phyloP scores from a whole-genome alignment of 768 basidiomycete species.

The Rubroboletus satanas region DNA sequence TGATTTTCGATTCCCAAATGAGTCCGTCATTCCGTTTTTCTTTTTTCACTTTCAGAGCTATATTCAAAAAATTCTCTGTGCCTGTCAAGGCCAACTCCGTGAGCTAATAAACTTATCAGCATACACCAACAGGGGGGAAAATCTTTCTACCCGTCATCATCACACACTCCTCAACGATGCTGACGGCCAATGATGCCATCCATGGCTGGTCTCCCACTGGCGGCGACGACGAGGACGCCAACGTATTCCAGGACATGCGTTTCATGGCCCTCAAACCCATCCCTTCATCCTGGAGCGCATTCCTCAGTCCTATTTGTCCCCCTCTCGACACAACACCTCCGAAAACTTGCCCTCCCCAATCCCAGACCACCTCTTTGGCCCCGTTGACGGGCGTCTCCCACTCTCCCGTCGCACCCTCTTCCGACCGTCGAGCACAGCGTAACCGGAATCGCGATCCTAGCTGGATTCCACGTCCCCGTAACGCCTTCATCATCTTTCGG shows the following conservation, averaged over 20 bases:
- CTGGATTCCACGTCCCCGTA: constrained; percentile 67
- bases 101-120: constrained; percentile 7
- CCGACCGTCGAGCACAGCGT: constrained; percentile 36
- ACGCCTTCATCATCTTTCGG: constrained; percentile 71
- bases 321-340: constrained; percentile 7
- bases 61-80: not conserved
- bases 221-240: constrained; percentile 29
- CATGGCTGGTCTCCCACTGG: constrained; percentile 29
- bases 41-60: constrained; percentile 1
- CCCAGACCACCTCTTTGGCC: not conserved
- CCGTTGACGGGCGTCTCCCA: not conserved
- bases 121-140: not conserved
- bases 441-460: constrained; percentile 45
- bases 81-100: not conserved
- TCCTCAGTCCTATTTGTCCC: constrained; percentile 13
- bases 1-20: constrained; percentile 12
- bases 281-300: not conserved
- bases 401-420: constrained; percentile 31
- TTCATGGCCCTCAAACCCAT: constrained; percentile 7
- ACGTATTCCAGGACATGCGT: constrained; percentile 17
- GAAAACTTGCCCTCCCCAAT: not conserved
- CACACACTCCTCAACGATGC: constrained; percentile 4
- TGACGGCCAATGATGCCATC: constrained; percentile 9
- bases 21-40: not conserved
- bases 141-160: not conserved